phyloP scores from a whole-genome alignment of 1,284 basidiomycete genomes.

The Caloboletus inedulis region DNA sequence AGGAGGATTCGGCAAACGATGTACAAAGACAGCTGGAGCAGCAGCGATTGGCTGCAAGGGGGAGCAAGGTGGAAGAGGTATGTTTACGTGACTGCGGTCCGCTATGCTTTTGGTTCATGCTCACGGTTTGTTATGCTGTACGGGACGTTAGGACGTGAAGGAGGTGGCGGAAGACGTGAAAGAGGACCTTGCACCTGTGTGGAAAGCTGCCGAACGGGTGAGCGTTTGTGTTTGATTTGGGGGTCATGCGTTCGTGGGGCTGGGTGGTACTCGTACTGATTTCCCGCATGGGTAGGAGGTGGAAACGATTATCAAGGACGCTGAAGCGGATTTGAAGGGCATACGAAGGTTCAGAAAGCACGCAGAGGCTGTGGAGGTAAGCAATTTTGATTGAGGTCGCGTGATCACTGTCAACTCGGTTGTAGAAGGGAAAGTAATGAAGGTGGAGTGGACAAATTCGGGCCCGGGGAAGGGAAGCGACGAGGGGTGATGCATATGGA shows the following conservation, averaged over 20 bases:
- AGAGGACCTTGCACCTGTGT: neutral
- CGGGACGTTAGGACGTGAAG: slow-evolving; percentile 4
- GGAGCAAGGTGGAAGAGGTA: slow-evolving; percentile 10
- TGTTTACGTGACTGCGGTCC: neutral
- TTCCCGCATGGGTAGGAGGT: neutral
- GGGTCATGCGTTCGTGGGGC: neutral
- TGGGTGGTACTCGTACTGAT: neutral
- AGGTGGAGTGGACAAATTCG: neutral
- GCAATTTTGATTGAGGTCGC: neutral
- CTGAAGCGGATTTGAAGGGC: neutral
- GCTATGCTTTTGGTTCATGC: neutral
- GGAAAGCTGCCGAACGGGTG: slow-evolving; percentile 9
- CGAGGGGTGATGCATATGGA: neutral
- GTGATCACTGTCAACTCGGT: neutral
- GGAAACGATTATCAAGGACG: slow-evolving; percentile 1
- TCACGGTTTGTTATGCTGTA: neutral
- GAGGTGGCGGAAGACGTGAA: slow-evolving; percentile 3
- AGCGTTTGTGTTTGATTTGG: neutral
- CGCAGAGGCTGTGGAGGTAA: neutral
- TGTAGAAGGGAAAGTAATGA: neutral
- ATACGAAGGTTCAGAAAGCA: neutral
- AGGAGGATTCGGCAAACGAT: slow-evolving; percentile 20
- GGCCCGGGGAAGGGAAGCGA: neutral
- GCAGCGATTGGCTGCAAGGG: slow-evolving; percentile 12
- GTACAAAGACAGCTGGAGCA: slow-evolving; percentile 22